A percentile compares a stretch with the other conserved stretches of the same genome.
phyloP scores from a whole-genome alignment of 441 rosid species.

The Gossypium davidsonii region DNA sequence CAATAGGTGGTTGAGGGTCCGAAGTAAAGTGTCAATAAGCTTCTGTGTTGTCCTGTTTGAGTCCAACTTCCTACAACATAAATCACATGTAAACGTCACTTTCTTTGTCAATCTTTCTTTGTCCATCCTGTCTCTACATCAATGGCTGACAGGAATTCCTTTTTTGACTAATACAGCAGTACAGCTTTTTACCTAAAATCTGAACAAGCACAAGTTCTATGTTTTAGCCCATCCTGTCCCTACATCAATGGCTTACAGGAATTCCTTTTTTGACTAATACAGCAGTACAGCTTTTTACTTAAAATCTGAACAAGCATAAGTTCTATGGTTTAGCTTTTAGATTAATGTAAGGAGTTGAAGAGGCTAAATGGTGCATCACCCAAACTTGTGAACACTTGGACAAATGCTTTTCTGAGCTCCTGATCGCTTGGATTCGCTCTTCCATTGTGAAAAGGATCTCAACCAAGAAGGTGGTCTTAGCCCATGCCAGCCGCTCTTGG shows the following conservation, averaged over 20 bases:
- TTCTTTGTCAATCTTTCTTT: not conserved
- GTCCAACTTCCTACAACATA: constrained; percentile 28
- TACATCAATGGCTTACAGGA: not conserved
- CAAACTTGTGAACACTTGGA: constrained; percentile 31
- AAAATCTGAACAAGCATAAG: not conserved
- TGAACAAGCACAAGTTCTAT: too few relatives aligned
- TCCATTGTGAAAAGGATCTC: constrained; percentile 31
- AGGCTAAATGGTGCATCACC: constrained; percentile 9
- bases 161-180: too few relatives aligned
- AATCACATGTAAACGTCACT: not conserved
- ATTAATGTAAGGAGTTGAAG: not conserved
- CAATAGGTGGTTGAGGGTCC: constrained; percentile 50
- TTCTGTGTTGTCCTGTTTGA: constrained; percentile 25
- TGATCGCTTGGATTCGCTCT: constrained; percentile 5
- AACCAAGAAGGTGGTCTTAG: constrained; percentile 46
- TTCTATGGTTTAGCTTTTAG: not conserved
- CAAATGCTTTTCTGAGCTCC: constrained; percentile 39
- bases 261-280: too few relatives aligned
- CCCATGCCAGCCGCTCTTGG: constrained; percentile 73
- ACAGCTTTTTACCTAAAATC: too few relatives aligned
- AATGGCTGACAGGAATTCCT: too few relatives aligned
- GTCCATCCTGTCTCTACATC: not conserved
- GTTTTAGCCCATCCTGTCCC: too few relatives aligned
- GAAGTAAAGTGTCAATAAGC: constrained; percentile 35
- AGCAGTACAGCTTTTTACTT: not conserved